A percentile compares a stretch with the other conserved stretches of the same genome.
These are phyloP conservation scores for Daedalea quercina DNA, from an alignment of 768 basidiomycete genomes.

Conservation along the genomic window DNA sequence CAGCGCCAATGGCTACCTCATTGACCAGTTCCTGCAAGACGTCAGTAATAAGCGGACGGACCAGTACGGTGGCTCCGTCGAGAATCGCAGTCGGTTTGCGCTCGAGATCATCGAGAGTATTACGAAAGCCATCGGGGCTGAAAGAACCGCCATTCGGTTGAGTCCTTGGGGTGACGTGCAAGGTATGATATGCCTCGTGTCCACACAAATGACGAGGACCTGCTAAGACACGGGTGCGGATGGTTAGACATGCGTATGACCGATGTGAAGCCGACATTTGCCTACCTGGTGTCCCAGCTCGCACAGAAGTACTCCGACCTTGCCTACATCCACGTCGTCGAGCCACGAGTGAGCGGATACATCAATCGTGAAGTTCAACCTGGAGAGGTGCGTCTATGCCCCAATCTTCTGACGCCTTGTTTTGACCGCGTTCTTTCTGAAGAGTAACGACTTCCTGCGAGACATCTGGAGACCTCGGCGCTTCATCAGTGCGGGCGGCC, in stretches of 20 bases:
- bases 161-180: slow-evolving; percentile 27
- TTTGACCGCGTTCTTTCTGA: slow-evolving; percentile 20
- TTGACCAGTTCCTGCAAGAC: slow-evolving; percentile 36
- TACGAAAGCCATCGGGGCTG: slow-evolving; percentile 32
- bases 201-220: not conserved
- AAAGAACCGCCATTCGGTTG: slow-evolving; percentile 33
- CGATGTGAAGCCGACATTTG: slow-evolving; percentile 50
- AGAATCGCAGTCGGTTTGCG: slow-evolving; percentile 38
- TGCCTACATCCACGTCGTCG: slow-evolving; percentile 32
- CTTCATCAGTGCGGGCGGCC: slow-evolving; percentile 19
- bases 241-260: slow-evolving; percentile 38
- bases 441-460: slow-evolving; percentile 19
- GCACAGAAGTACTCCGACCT: slow-evolving; percentile 29
- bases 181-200: slow-evolving; percentile 20
- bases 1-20: slow-evolving; percentile 25
- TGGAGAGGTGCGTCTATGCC: not conserved
- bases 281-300: slow-evolving; percentile 39
- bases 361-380: slow-evolving; percentile 11
- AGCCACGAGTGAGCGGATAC: slow-evolving; percentile 12
- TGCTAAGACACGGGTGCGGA: not conserved
- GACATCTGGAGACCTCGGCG: slow-evolving; percentile 16
- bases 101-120: slow-evolving; percentile 38
- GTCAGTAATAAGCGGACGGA: slow-evolving; percentile 38
- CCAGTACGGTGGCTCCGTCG: slow-evolving; percentile 39
- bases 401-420: slow-evolving; percentile 9